These are phyloP conservation scores for Hippophae gyantsensis DNA, from an alignment of 306 rosid genomes.

Conservation along the genomic window DNA sequence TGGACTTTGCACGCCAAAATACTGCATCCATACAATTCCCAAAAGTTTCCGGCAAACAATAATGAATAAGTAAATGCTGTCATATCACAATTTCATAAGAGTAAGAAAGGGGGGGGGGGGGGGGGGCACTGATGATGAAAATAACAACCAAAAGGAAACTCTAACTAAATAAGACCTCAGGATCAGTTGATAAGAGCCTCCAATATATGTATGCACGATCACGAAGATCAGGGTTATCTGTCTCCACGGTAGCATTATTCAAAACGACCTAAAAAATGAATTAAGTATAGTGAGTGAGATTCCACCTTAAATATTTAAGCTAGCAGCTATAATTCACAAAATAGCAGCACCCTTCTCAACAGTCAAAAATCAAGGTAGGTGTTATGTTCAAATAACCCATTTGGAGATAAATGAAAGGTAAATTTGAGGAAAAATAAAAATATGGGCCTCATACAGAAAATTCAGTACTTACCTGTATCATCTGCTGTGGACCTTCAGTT, in stretches of 20 bases:
- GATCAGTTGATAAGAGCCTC: slow-evolving; percentile 98
- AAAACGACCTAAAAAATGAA: slow-evolving; percentile 65
- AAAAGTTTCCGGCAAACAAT: too few species aligned
- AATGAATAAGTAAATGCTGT: too few species aligned
- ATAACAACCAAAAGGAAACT: not conserved
- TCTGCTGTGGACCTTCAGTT: slow-evolving; percentile 97
- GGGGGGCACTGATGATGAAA: slow-evolving; percentile 7
- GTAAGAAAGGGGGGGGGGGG: not conserved
- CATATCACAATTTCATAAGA: not conserved
- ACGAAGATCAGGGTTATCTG: slow-evolving; percentile 97
- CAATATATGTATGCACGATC: slow-evolving; percentile 99
- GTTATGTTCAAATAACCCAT: too few species aligned
- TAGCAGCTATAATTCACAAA: too few species aligned
- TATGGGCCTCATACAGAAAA: not conserved
- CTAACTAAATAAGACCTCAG: slow-evolving; percentile 61
- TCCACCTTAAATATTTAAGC: too few species aligned
- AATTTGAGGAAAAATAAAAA: slow-evolving; percentile 1
- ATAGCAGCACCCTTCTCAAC: too few species aligned
- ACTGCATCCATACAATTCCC: too few species aligned
- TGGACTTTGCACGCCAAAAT: too few species aligned
- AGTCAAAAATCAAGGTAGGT: too few species aligned
- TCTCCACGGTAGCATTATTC: slow-evolving; percentile 95
- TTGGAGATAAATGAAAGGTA: not conserved
- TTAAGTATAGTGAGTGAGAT: slow-evolving; percentile 11
- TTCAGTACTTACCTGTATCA: slow-evolving; percentile 74